Evolutionary conservation across 208 protist species (phyloP).

Genomic region (Leishmania braziliensis): DNA sequence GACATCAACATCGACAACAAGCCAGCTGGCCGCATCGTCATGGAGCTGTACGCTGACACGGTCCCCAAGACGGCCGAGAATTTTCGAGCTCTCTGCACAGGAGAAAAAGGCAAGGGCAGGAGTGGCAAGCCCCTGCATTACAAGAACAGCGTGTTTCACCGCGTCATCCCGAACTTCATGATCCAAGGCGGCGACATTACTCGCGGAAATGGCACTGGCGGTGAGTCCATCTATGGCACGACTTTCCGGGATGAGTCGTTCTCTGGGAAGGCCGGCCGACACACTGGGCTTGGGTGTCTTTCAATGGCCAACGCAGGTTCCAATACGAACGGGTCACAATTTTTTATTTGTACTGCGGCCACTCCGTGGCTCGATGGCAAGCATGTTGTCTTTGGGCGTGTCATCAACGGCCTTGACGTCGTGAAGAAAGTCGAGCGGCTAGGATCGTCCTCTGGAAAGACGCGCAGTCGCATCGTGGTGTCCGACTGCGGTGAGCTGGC

Average conservation of each 20-base stretch:
- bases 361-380: conserved; percentile 93
- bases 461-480: conserved; percentile 63
- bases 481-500: conserved; percentile 81
- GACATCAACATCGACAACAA: conserved; percentile 82
- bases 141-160: conserved; percentile 96
- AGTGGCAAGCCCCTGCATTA: conserved; percentile 96
- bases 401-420: conserved; percentile 86
- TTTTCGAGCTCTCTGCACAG: conserved; percentile 91
- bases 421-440: conserved; percentile 82
- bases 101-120: conserved; percentile 88
- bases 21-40: conserved; percentile 77
- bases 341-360: conserved; percentile 92
- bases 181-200: conserved; percentile 98
- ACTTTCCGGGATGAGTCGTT: conserved; percentile 97
- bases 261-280: conserved; percentile 91
- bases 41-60: conserved; percentile 93
- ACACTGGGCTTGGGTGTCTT: conserved; percentile 92
- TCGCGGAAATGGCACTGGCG: conserved; percentile 95
- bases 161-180: conserved; percentile 97
- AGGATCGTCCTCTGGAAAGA: conserved; percentile 75
- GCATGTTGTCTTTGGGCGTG: conserved; percentile 97
- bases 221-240: conserved; percentile 98
- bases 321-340: conserved; percentile 97
- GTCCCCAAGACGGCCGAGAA: conserved; percentile 95
- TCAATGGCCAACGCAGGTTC: conserved; percentile 99